Evolutionary conservation across 495 filamentous ascomycete species (phyloP).

Genomic region (Arthonia radiata): DNA sequence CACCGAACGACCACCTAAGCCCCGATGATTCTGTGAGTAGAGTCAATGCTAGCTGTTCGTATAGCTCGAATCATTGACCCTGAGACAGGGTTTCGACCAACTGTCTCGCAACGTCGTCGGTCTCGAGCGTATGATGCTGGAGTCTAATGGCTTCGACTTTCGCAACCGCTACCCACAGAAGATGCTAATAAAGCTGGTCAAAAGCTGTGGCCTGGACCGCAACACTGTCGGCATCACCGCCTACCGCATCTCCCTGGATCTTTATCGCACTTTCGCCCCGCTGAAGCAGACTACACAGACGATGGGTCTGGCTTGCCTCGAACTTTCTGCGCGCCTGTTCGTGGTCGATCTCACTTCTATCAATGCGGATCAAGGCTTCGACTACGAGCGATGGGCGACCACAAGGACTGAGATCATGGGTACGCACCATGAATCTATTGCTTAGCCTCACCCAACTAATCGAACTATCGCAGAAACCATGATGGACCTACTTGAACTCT

Average conservation of each 20-base stretch:
- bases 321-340: conserved; percentile 47
- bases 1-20: conserved; percentile 46
- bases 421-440: conserved; percentile 6
- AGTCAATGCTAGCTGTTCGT: not conserved
- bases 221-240: conserved; percentile 28
- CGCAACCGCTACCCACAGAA: conserved; percentile 74
- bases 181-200: conserved; percentile 48
- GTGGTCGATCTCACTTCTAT: conserved; percentile 22
- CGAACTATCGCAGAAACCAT: conserved; percentile 39
- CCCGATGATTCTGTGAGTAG: conserved; percentile 52
- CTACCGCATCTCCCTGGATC: conserved; percentile 61
- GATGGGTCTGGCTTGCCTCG: conserved; percentile 58
- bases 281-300: conserved; percentile 63
- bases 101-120: conserved; percentile 57
- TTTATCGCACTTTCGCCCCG: conserved; percentile 80
- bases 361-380: conserved; percentile 14
- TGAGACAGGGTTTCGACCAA: conserved; percentile 44
- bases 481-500: conserved; percentile 69
- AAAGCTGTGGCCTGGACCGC: conserved; percentile 21
- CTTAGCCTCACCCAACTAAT: conserved; percentile 1
- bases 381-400: conserved; percentile 32
- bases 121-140: conserved; percentile 82
- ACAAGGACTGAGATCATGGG: conserved; percentile 46
- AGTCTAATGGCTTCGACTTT: conserved; percentile 80
- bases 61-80: not conserved